Conservation (phyloP, 345 rosid species). For the Turnera subulata region DNA sequence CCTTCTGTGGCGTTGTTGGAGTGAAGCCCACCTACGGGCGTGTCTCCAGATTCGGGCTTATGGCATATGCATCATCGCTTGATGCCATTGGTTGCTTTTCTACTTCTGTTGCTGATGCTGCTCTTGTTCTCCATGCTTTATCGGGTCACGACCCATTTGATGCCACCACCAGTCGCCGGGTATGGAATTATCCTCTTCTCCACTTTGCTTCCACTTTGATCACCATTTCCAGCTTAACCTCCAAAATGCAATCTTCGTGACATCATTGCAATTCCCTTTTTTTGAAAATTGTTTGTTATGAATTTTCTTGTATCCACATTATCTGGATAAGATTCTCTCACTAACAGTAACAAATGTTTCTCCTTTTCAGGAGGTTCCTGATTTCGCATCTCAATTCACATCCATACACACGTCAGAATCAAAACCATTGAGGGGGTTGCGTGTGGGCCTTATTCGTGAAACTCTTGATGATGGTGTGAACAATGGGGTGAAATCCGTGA, state of each 20-base stretch:
- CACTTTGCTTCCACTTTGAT: not conserved
- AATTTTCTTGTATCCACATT: not conserved
- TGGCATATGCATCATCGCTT: conserved; percentile 90
- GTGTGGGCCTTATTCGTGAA: conserved; percentile 78
- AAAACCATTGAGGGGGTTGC: conserved; percentile 70
- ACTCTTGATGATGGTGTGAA: conserved; percentile 79
- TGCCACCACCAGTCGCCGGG: conserved; percentile 79
- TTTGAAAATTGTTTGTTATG: too few relatives aligned
- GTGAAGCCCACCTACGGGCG: conserved; percentile 94
- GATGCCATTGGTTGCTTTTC: conserved; percentile 93
- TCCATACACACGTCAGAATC: conserved; percentile 42
- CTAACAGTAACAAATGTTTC: too few relatives aligned
- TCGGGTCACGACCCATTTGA: conserved; percentile 77
- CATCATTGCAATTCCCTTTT: not conserved
- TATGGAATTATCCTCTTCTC: conserved; percentile 24
- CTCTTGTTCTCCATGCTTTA: conserved; percentile 74
- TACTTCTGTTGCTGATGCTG: conserved; percentile 81
- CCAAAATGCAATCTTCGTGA: too few relatives aligned
- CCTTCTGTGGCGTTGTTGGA: conserved; percentile 94
- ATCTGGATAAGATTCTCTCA: not conserved
- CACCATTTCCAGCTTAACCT: too few relatives aligned
- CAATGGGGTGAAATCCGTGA: conserved; percentile 59
- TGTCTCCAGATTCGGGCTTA: conserved; percentile 90
- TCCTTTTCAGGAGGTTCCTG: conserved; percentile 64
- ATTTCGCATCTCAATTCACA: conserved; percentile 48